Conservation (phyloP, 257 asterid species). For the Nicotiana obtusifolia region DNA sequence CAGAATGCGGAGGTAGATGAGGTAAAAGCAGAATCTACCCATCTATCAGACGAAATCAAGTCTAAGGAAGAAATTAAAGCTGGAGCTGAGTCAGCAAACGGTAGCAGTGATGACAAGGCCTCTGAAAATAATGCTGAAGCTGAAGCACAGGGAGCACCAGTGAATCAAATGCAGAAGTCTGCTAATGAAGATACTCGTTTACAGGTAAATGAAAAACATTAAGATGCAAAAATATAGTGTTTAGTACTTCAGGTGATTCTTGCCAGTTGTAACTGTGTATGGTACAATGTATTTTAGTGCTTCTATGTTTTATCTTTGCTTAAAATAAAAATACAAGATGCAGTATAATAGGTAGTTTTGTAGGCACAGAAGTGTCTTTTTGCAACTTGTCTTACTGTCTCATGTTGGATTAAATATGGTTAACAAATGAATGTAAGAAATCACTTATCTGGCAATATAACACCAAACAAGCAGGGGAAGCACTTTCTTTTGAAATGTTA, state of each 20-base stretch:
- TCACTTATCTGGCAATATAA: not conserved
- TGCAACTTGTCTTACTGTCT: not conserved
- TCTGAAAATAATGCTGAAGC: slow-evolving; percentile 47
- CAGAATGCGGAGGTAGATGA: slow-evolving; percentile 15
- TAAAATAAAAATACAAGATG: not conserved
- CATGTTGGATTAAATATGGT: slow-evolving; percentile 3
- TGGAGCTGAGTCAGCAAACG: slow-evolving; percentile 27
- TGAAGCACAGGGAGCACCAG: slow-evolving; percentile 28
- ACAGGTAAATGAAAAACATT: slow-evolving; percentile 6
- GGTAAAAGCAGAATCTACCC: slow-evolving; percentile 31
- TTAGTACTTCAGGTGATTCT: not conserved
- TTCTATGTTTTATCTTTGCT: not conserved
- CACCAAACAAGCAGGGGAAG: not conserved
- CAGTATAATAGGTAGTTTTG: not conserved
- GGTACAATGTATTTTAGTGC: not conserved
- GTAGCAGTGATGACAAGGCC: slow-evolving; percentile 12
- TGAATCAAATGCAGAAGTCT: slow-evolving; percentile 28
- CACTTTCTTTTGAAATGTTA: not conserved
- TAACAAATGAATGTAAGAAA: not conserved
- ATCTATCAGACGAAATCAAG: slow-evolving; percentile 18
- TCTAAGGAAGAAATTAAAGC: slow-evolving; percentile 23
- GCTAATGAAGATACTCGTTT: not conserved
- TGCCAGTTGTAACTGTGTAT: not conserved
- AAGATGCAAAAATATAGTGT: not conserved
- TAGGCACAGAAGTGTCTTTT: not conserved